Percentiles rank a stretch among this genome's conserved stretches.
These are phyloP conservation scores for Zasmidium cellare DNA, from an alignment of 2,329 filamentous ascomycete species.

Conservation along the genomic window DNA sequence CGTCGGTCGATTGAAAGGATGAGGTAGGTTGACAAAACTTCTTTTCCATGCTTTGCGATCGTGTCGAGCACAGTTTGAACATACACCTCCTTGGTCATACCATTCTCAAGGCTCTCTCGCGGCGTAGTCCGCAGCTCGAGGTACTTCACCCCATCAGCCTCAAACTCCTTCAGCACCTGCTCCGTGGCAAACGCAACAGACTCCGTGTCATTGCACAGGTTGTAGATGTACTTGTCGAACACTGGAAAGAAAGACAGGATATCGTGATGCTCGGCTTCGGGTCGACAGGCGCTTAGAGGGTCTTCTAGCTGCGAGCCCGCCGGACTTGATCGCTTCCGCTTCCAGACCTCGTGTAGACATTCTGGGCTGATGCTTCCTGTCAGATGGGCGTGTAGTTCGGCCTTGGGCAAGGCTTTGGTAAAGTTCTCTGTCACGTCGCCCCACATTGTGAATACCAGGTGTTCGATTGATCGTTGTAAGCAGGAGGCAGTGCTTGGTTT, in stretches of 20 bases:
- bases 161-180: conserved; percentile 66
- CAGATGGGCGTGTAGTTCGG: conserved; percentile 74
- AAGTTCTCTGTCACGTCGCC: conserved; percentile 25
- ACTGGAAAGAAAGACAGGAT: conserved; percentile 69
- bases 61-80: conserved; percentile 64
- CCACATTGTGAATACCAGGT: background rate
- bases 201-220: conserved; percentile 63
- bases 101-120: conserved; percentile 56
- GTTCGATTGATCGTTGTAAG: too few relatives aligned
- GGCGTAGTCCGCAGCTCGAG: conserved; percentile 81
- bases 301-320: conserved; percentile 60
- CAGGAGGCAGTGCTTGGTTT: too few relatives aligned
- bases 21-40: conserved; percentile 45
- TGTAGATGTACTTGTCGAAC: conserved; percentile 78
- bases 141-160: conserved; percentile 70
- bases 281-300: conserved; percentile 67
- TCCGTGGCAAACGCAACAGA: conserved; percentile 60
- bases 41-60: conserved; percentile 54
- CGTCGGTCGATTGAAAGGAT: conserved; percentile 76
- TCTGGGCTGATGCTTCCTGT: conserved; percentile 74
- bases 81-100: conserved; percentile 64
- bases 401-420: conserved; percentile 42
- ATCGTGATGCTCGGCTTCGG: conserved; percentile 47
- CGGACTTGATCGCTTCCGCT: conserved; percentile 45
- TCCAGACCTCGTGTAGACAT: conserved; percentile 75